These are phyloP conservation scores for Spatholobus suberectus DNA, from an alignment of 306 rosid genomes.

Conservation along the genomic window DNA sequence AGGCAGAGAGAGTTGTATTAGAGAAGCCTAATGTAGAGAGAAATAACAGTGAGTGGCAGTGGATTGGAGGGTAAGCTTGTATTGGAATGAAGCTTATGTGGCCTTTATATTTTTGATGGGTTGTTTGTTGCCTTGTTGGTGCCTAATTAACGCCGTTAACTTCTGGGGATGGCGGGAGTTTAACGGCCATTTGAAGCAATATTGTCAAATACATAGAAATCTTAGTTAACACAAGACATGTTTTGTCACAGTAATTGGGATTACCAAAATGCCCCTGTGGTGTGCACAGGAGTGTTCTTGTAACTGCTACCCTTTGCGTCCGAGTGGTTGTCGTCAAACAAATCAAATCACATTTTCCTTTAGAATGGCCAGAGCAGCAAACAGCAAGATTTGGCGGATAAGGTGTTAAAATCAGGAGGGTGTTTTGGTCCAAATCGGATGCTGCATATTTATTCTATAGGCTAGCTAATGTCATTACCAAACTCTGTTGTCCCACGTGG, in stretches of 20 bases:
- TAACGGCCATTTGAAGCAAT: constrained; percentile 61
- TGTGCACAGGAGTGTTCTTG: neutral
- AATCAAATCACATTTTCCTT: neutral
- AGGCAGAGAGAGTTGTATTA: neutral
- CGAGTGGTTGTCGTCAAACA: neutral
- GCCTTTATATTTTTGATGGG: constrained; percentile 53
- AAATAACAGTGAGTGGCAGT: constrained; percentile 8
- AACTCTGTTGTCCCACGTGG: constrained; percentile 15
- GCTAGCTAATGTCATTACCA: constrained; percentile 29
- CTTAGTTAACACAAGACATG: neutral
- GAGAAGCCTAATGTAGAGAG: neutral
- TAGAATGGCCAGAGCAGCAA: constrained; percentile 10
- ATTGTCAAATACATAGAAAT: neutral
- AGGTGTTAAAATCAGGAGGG: constrained; percentile 41
- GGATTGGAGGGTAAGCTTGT: constrained; percentile 50
- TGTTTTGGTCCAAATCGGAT: constrained; percentile 43
- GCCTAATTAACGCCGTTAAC: constrained; percentile 60
- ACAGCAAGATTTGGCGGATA: constrained; percentile 1
- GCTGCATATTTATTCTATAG: neutral
- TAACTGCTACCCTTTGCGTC: neutral
- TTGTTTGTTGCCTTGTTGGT: constrained; percentile 59
- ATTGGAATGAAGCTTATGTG: constrained; percentile 46
- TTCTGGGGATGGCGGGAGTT: constrained; percentile 2
- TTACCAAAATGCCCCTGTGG: constrained; percentile 19
- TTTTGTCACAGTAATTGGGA: neutral